Percentiles rank a stretch among this genome's conserved stretches.
Evolutionary conservation across 1,139 yeast species (phyloP).

Genomic region (Protomyces arabidopsidicola): DNA sequence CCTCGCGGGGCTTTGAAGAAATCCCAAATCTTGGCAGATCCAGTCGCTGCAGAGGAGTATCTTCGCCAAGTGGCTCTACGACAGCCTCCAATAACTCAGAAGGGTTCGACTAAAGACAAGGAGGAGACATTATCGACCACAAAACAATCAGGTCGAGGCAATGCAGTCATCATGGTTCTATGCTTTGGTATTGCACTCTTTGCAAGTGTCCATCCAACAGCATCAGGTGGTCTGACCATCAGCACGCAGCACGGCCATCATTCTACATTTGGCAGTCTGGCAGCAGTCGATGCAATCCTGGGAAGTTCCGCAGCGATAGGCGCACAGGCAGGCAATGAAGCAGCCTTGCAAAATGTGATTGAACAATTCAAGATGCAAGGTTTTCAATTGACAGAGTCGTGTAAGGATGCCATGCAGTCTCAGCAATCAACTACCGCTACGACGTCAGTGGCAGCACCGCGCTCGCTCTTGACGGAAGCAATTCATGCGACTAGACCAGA

Average conservation of each 20-base stretch:
- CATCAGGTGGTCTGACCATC: background rate
- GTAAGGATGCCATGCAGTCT: background rate
- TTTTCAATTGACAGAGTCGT: background rate
- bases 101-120: background rate
- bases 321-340: background rate
- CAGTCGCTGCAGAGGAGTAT: constrained; percentile 16
- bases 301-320: background rate
- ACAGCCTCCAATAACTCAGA: background rate
- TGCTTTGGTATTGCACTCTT: constrained; percentile 25
- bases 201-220: constrained; percentile 4
- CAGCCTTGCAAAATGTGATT: background rate
- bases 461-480: background rate
- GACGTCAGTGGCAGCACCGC: background rate
- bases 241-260: background rate
- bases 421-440: background rate
- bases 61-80: constrained; percentile 7
- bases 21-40: constrained; percentile 18
- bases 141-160: constrained; percentile 10
- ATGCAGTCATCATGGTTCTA: constrained; percentile 14
- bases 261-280: background rate
- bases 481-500: background rate
- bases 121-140: background rate
- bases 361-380: background rate
- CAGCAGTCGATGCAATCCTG: background rate
- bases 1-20: constrained; percentile 24